phyloP scores from a whole-genome alignment of 352 stramenopile genomes.

The Phytophthora colocasiae region DNA sequence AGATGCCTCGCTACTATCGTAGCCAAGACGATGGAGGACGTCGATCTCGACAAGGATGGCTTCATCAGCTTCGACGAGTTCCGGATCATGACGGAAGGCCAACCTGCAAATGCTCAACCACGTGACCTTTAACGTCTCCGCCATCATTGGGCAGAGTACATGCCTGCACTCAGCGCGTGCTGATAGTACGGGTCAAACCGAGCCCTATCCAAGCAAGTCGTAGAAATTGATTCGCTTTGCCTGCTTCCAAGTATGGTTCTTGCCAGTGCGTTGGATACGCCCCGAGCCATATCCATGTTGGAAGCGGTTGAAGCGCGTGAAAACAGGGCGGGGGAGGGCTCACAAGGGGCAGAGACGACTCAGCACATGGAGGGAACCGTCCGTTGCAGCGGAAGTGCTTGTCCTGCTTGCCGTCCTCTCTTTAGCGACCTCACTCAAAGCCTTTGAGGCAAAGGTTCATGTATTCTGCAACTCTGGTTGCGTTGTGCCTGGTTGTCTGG shows the following conservation, averaged over 20 bases:
- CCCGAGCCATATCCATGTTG: constrained; percentile 8
- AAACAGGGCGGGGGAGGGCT: constrained; percentile 9
- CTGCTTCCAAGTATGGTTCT: not conserved
- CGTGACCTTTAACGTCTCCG: constrained; percentile 84
- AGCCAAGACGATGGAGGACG: constrained; percentile 72
- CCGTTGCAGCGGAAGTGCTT: not conserved
- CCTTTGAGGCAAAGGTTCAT: too few species aligned
- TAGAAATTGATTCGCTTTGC: constrained; percentile 5
- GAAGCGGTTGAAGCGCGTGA: constrained; percentile 3
- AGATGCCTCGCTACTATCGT: constrained; percentile 73
- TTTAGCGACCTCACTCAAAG: not conserved
- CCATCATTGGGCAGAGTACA: constrained; percentile 78
- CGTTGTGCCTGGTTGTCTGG: not conserved
- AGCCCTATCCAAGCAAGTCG: not conserved
- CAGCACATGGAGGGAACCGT: not conserved
- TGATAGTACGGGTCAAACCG: constrained; percentile 36
- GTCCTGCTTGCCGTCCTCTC: not conserved
- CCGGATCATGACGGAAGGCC: constrained; percentile 53
- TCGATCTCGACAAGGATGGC: constrained; percentile 70
- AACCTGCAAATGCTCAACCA: constrained; percentile 85
- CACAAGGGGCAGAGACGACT: not conserved
- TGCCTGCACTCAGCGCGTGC: constrained; percentile 69
- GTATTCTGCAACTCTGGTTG: not conserved
- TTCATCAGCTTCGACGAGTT: constrained; percentile 86
- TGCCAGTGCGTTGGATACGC: not conserved